Evolutionary conservation across 495 filamentous ascomycete genomes (phyloP), one percentile per base, ranked within the genome.

Genomic region (Annulohypoxylon stygium): DNA sequence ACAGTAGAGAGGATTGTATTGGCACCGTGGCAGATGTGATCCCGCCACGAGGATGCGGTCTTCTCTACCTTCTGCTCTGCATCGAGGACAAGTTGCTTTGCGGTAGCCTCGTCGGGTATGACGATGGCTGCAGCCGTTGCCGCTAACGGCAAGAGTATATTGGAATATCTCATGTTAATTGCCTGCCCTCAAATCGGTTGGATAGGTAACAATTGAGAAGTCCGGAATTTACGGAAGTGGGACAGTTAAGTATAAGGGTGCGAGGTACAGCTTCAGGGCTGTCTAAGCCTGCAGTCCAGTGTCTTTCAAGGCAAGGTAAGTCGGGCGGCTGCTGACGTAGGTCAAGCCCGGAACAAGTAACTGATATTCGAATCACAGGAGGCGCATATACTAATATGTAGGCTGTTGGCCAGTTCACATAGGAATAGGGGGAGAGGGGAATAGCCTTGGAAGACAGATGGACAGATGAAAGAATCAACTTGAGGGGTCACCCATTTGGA

Each of bases 71-170:
- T 59, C 60, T 48, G 41, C 54, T 78, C 60, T 3, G 72, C 30
- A 8, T 78, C 73, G 34, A 74, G 20, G 50, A 77, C 39, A 18
- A 78, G 62, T 47, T 82, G 67, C 37, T 83, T 74, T 9, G 85
- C 74, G 3, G 84, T 79, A 33, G 82, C 77, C 59, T 87, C 81
- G 43, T 90, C 86, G 10, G 88, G 89, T 54, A 91, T 81, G 39
- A 92, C 86, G 68, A 93, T 81, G 34, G 88, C 90, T 26, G 86
- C 78, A 64, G 82, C 81, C 8, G 88, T 67, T 14, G 86, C 85
- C 59, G 82, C 85, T 18, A 90, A 77, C 64, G 87, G 86, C 67
- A 91, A 71, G 5, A 91, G 41, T 8, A 63, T 18, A 37, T 68
- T 83, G 66, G 65, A 77, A 65, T 76, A 87, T 75, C 81, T 84